A percentile compares a stretch with the other conserved stretches of the same genome.
These are phyloP conservation scores for Nicotiana tomentosiformis DNA, from an alignment of 257 asterid genomes.

Conservation along the genomic window DNA sequence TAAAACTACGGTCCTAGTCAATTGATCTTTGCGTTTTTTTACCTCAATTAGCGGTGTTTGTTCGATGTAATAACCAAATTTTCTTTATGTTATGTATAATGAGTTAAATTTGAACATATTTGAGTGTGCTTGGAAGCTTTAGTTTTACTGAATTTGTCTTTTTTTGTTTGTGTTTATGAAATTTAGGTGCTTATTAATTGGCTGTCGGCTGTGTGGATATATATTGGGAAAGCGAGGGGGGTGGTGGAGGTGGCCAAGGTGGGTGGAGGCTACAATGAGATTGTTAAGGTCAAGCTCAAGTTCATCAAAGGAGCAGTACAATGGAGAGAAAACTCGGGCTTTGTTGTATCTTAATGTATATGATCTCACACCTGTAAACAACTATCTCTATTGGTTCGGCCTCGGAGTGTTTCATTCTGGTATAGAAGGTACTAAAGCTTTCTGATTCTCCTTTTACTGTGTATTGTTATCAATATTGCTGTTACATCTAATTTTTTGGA, in stretches of 20 bases:
- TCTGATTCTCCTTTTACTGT: neutral
- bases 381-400: constrained; percentile 81
- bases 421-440: constrained; percentile 57
- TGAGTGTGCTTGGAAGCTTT: neutral
- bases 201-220: neutral
- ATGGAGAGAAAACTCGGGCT: constrained; percentile 44
- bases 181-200: neutral
- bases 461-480: neutral
- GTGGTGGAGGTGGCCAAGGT: constrained; percentile 18
- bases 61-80: neutral
- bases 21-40: neutral
- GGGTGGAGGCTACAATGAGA: constrained; percentile 47
- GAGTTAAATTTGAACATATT: neutral
- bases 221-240: constrained; percentile 4
- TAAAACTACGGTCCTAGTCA: neutral
- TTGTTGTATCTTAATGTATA: constrained; percentile 65
- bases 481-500: neutral
- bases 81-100: neutral
- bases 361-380: constrained; percentile 76
- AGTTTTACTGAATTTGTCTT: neutral
- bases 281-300: constrained; percentile 53
- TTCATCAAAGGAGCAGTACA: constrained; percentile 38
- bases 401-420: constrained; percentile 87
- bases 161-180: neutral
- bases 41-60: neutral